A percentile compares a stretch with the other conserved stretches of the same genome.
Evolutionary conservation across 805 yeast species (phyloP).

Genomic region (Saccharomycopsis selenospora): DNA sequence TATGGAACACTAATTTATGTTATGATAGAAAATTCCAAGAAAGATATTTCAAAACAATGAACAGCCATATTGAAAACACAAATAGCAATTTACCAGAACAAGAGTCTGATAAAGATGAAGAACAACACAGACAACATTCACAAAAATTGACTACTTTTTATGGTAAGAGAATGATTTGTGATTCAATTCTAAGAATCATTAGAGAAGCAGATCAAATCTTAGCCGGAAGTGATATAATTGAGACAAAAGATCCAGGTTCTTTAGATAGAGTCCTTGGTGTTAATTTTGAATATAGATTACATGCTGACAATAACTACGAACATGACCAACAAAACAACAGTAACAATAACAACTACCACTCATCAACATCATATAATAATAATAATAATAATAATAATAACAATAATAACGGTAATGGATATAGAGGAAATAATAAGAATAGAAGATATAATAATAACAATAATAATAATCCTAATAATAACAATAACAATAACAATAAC

Average conservation of each 20-base stretch:
- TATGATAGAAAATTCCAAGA: conserved; percentile 26
- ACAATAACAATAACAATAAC: conserved; percentile 6
- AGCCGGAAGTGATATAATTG: conserved; percentile 30
- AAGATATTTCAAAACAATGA: conserved; percentile 13
- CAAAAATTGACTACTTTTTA: conserved; percentile 36
- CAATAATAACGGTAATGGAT: background rate
- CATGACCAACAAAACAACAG: conserved; percentile 12
- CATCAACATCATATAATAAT: conserved; percentile 9
- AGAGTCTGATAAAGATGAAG: background rate
- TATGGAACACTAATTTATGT: conserved; percentile 53
- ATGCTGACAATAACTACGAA: conserved; percentile 29
- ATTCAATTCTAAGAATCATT: conserved; percentile 38
- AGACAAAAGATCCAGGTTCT: conserved; percentile 29
- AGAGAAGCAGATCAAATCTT: conserved; percentile 41
- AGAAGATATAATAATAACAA: conserved; percentile 2
- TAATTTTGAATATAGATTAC: conserved; percentile 40
- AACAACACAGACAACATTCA: conserved; percentile 10
- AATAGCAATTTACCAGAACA: conserved; percentile 6
- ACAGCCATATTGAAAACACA: background rate
- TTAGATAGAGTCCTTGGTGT: conserved; percentile 40
- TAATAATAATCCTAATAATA: background rate
- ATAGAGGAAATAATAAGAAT: conserved; percentile 3
- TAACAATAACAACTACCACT: conserved; percentile 2
- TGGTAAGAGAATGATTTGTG: conserved; percentile 40
- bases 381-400: conserved; percentile 14